Evolutionary conservation across 768 basidiomycete genomes (phyloP), one percentile per base, ranked within the genome.

Genomic region (Macrolepiota albuminosa): DNA sequence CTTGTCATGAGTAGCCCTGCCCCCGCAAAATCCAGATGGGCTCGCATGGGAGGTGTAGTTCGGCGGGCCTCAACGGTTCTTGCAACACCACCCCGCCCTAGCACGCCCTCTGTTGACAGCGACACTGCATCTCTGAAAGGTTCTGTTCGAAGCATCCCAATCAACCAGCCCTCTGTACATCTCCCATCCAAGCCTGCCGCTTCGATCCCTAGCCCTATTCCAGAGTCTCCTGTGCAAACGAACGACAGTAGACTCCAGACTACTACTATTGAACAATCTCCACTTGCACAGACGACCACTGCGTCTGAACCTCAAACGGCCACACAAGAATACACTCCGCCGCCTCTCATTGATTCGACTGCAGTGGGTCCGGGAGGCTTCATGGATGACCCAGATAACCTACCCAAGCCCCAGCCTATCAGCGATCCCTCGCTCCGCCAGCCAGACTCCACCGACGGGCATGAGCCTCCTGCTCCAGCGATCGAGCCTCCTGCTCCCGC

Each of bases 211-310:
- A 86, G 84, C 61, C 87, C 89, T 3, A 88, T 91, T 59, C 77
- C 83, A 1, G 89, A 91, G 68, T 88, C 86, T 2, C 87, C 88
- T 33, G 79, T 78, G 8, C 79, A 85, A 29, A 85, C 86, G 65
- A 80, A 76, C 9, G 82, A 77, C 21, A 21, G 2, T 3, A 40
- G 14, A 79, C 74, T 3, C 61, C 74, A 34, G 63, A 67, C 72
- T 34, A 59, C 66, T 7, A 66, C 67, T 4, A 56, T 68, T 24
- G 78, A 71, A 0, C 76, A 75, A 33, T 82, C 84, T 26, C 81
- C 81, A 29, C 73, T 82, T 33, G 68, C 72, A 39, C 75, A 73
- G 14, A 63, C 68, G 4, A 29, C 66, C 18, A 49, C 61, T 18
- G 37, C 54, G 2, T 21, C 63, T 24, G 61, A 61, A 31, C 52